Evolutionary conservation across 2,329 filamentous ascomycete genomes (phyloP).

Genomic region (Colletotrichum aenigma): DNA sequence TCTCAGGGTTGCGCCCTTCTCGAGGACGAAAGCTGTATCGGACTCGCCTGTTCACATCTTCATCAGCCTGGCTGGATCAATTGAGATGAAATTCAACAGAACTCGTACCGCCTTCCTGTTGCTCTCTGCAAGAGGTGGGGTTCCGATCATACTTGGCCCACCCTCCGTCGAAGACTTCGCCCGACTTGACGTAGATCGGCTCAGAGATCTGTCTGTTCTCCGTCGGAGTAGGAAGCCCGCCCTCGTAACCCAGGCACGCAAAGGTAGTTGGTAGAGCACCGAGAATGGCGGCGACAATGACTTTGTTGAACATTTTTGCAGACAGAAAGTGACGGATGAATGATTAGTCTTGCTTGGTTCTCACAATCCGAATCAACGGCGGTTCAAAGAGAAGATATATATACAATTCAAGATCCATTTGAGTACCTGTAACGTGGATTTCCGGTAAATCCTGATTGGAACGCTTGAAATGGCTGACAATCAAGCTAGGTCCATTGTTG

Average conservation of each 20-base stretch:
- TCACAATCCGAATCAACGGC: too few species aligned
- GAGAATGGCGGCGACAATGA: neutral
- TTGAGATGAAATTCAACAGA: neutral
- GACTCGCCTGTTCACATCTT: conserved; percentile 29
- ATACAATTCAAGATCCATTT: accelerated
- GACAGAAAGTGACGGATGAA: accelerated
- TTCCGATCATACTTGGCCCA: conserved; percentile 38
- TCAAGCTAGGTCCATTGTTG: neutral
- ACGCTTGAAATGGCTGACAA: neutral
- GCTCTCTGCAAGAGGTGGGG: conserved; percentile 39
- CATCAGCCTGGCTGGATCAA: accelerated
- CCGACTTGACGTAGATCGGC: conserved; percentile 32
- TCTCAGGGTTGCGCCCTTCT: conserved; percentile 44
- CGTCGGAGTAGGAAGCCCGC: conserved; percentile 33
- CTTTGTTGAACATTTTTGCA: neutral
- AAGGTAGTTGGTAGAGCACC: conserved; percentile 4
- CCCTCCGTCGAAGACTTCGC: conserved; percentile 31
- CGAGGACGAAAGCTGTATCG: conserved; percentile 48
- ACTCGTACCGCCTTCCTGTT: conserved; percentile 37
- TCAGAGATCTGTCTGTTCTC: conserved; percentile 27
- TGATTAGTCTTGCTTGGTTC: too few species aligned
- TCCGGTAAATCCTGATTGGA: neutral
- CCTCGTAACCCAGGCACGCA: conserved; percentile 30
- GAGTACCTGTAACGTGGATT: accelerated
- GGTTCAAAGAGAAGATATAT: neutral